Percentiles rank a stretch among this genome's conserved stretches.
These are phyloP conservation scores for Erigeron canadensis DNA, from an alignment of 129 eudicot species.

Conservation along the genomic window DNA sequence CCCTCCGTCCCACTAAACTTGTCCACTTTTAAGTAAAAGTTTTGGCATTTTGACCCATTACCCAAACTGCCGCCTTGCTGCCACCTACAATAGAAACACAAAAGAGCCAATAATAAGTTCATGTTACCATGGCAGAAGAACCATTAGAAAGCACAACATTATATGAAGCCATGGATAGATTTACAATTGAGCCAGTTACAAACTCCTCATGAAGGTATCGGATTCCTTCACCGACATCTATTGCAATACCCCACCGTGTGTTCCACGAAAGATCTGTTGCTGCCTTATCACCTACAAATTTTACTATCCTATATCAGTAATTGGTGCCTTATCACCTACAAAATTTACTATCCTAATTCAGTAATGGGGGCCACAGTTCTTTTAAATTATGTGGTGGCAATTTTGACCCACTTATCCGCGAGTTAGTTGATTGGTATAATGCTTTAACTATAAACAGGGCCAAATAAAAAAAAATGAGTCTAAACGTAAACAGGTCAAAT, in stretches of 20 bases:
- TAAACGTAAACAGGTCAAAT: not conserved
- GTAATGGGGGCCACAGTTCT: not conserved
- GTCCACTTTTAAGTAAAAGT: too few relatives aligned
- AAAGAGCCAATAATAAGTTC: not conserved
- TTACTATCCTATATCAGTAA: constrained; percentile 18
- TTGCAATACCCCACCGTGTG: constrained; percentile 36
- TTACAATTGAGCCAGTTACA: constrained; percentile 44
- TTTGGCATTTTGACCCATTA: not conserved
- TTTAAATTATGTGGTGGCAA: not conserved
- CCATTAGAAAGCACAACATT: constrained; percentile 24
- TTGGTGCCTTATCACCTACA: constrained; percentile 33
- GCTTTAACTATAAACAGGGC: not conserved
- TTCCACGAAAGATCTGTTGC: constrained; percentile 42
- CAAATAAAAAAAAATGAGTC: not conserved
- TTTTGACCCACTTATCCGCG: not conserved
- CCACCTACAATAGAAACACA: constrained; percentile 1
- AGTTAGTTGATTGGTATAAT: not conserved
- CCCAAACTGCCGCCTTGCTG: not conserved
- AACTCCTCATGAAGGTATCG: constrained; percentile 55
- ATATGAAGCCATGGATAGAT: constrained; percentile 32
- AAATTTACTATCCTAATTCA: constrained; percentile 14
- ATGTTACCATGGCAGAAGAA: constrained; percentile 38
- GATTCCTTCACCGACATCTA: constrained; percentile 44
- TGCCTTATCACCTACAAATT: constrained; percentile 38
- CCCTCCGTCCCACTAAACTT: too few relatives aligned